These are phyloP conservation scores for Austroboletus novae-zelandiae DNA, from an alignment of 1,284 basidiomycete genomes.

Conservation along the genomic window DNA sequence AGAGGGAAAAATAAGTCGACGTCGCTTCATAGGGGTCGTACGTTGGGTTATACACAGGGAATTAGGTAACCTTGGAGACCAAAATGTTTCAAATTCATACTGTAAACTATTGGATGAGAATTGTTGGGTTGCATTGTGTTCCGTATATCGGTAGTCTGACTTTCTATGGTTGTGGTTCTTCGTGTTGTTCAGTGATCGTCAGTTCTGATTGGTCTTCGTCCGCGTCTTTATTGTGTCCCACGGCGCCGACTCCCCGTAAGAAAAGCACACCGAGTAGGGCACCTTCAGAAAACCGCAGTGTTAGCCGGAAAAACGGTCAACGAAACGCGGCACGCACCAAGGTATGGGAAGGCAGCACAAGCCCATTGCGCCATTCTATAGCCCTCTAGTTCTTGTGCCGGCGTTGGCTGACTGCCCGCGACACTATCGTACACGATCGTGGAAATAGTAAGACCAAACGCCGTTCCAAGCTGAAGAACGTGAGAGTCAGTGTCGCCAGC, in stretches of 20 bases:
- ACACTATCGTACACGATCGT: conserved; percentile 69
- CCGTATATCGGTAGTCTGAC: not conserved
- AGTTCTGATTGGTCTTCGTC: conserved; percentile 17
- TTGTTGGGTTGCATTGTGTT: not conserved
- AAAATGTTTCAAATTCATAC: not conserved
- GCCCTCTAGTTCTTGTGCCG: conserved; percentile 41
- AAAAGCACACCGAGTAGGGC: conserved; percentile 49
- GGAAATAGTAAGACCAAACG: conserved; percentile 72
- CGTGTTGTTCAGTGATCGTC: conserved; percentile 19
- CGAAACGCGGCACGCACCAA: conserved; percentile 40
- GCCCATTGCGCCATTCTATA: conserved; percentile 68
- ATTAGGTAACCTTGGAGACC: not conserved
- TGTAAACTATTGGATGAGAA: not conserved
- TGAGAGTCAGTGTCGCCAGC: not conserved
- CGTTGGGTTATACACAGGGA: not conserved
- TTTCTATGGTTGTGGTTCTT: conserved; percentile 10
- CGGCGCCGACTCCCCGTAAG: conserved; percentile 57
- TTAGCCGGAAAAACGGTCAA: not conserved
- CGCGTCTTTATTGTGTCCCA: conserved; percentile 37
- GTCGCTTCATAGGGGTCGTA: conserved; percentile 5
- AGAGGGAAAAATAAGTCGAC: not conserved
- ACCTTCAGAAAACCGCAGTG: conserved; percentile 33
- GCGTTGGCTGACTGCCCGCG: conserved; percentile 32
- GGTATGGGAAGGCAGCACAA: conserved; percentile 54
- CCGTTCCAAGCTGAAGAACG: conserved; percentile 59